A percentile compares a stretch with the other conserved stretches of the same genome.
Evolutionary conservation across 2,329 filamentous ascomycete species (phyloP).

Genomic region (Clonostachys rhizophaga): DNA sequence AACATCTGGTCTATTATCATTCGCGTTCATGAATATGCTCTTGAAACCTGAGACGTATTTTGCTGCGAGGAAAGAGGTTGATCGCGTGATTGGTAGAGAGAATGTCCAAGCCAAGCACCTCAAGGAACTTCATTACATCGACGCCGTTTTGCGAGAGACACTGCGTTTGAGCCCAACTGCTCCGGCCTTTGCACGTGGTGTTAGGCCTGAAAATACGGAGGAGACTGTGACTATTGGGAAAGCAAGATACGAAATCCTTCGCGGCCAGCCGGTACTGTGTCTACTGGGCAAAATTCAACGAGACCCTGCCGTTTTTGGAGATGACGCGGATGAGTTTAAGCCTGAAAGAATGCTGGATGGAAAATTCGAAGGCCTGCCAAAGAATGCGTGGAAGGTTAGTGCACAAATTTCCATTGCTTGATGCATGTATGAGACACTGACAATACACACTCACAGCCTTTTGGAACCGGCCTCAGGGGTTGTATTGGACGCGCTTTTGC

Average conservation of each 20-base stretch:
- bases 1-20: slow-evolving; percentile 62
- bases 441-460: slow-evolving; percentile 32
- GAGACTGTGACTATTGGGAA: slow-evolving; percentile 17
- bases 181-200: slow-evolving; percentile 7
- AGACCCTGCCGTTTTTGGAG: slow-evolving; percentile 1
- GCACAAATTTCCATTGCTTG: neutral
- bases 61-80: slow-evolving; percentile 64
- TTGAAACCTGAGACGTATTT: slow-evolving; percentile 55
- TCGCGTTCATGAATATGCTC: slow-evolving; percentile 60
- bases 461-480: neutral
- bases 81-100: slow-evolving; percentile 55
- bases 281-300: slow-evolving; percentile 1
- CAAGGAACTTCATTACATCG: slow-evolving; percentile 59
- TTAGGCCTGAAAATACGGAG: slow-evolving; percentile 17
- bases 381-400: neutral
- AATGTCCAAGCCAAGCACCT: slow-evolving; percentile 58
- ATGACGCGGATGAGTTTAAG: neutral
- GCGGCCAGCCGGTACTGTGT: neutral
- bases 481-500: slow-evolving; percentile 5
- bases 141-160: slow-evolving; percentile 32
- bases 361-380: neutral
- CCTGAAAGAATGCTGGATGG: slow-evolving; percentile 2
- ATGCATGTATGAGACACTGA: slow-evolving; percentile 40
- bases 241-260: slow-evolving; percentile 1
- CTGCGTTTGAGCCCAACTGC: slow-evolving; percentile 1